Percentiles rank a stretch among this genome's conserved stretches.
These are phyloP conservation scores for Geotrichum australiense DNA, from an alignment of 1,139 yeast species.

Conservation along the genomic window DNA sequence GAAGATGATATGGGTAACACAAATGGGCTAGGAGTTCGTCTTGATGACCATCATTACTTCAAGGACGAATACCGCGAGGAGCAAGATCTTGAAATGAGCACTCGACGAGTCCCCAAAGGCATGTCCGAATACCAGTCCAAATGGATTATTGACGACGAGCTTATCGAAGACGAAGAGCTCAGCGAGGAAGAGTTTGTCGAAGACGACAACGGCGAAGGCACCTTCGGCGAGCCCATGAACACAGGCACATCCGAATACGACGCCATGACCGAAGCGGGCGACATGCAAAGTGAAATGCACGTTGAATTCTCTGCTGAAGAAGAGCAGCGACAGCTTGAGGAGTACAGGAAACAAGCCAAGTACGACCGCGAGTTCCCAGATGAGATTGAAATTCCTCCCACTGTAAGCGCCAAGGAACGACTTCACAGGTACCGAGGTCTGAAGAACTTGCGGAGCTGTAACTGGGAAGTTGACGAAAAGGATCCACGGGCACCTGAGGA, in stretches of 20 bases:
- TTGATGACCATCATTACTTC: slow-evolving; percentile 65
- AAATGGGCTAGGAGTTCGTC: slow-evolving; percentile 51
- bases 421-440: slow-evolving; percentile 78
- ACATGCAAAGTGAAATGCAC: slow-evolving; percentile 49
- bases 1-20: slow-evolving; percentile 41
- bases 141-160: slow-evolving; percentile 70
- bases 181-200: slow-evolving; percentile 37
- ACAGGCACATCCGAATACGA: slow-evolving; percentile 25
- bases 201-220: slow-evolving; percentile 36
- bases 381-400: slow-evolving; percentile 79
- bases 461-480: slow-evolving; percentile 82
- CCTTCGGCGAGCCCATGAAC: slow-evolving; percentile 35
- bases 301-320: slow-evolving; percentile 76
- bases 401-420: slow-evolving; percentile 66
- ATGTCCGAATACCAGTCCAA: slow-evolving; percentile 91
- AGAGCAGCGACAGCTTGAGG: slow-evolving; percentile 68
- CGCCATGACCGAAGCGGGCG: slow-evolving; percentile 44
- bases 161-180: slow-evolving; percentile 34
- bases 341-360: slow-evolving; percentile 59
- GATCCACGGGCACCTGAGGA: slow-evolving; percentile 71
- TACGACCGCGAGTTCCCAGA: slow-evolving; percentile 95
- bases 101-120: slow-evolving; percentile 63
- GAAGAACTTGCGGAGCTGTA: slow-evolving; percentile 68
- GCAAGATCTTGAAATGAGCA: slow-evolving; percentile 28
- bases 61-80: slow-evolving; percentile 39